Evolutionary conservation across 2,329 filamentous ascomycete genomes (phyloP).

Genomic region (Nothopassalora personata): DNA sequence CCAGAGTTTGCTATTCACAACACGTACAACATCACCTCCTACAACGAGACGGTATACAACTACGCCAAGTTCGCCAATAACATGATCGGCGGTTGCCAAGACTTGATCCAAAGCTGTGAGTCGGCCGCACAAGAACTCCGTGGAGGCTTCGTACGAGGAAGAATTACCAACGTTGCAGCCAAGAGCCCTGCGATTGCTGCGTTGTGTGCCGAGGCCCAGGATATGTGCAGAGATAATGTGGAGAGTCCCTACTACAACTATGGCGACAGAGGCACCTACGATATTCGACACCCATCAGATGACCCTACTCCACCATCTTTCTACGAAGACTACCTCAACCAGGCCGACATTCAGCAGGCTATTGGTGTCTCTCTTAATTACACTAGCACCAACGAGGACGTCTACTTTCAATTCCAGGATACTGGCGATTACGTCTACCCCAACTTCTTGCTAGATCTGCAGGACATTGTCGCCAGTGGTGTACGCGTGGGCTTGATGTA

Average conservation of each 20-base stretch:
- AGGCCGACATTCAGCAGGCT: conserved; percentile 50
- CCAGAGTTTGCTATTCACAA: conserved; percentile 52
- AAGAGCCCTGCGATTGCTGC: conserved; percentile 17
- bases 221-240: conserved; percentile 54
- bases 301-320: conserved; percentile 38
- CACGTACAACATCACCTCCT: conserved; percentile 50
- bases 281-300: conserved; percentile 48
- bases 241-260: conserved; percentile 42
- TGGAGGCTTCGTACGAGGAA: conserved; percentile 25
- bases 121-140: conserved; percentile 31
- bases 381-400: conserved; percentile 37
- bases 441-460: conserved; percentile 45
- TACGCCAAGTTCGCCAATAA: conserved; percentile 53
- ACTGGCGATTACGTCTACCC: conserved; percentile 54
- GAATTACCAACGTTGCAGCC: conserved; percentile 17
- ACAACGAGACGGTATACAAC: conserved; percentile 56
- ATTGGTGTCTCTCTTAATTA: conserved; percentile 57
- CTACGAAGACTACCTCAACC: conserved; percentile 52
- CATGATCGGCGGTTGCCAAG: conserved; percentile 45
- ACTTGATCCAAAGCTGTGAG: conserved; percentile 49
- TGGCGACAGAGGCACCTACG: conserved; percentile 51
- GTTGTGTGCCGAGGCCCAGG: conserved; percentile 51
- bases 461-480: conserved; percentile 38
- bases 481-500: conserved; percentile 41
- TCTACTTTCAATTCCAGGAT: conserved; percentile 49